Evolutionary conservation across 2,329 filamentous ascomycete species (phyloP).

Genomic region (Epichloe sibirici): DNA sequence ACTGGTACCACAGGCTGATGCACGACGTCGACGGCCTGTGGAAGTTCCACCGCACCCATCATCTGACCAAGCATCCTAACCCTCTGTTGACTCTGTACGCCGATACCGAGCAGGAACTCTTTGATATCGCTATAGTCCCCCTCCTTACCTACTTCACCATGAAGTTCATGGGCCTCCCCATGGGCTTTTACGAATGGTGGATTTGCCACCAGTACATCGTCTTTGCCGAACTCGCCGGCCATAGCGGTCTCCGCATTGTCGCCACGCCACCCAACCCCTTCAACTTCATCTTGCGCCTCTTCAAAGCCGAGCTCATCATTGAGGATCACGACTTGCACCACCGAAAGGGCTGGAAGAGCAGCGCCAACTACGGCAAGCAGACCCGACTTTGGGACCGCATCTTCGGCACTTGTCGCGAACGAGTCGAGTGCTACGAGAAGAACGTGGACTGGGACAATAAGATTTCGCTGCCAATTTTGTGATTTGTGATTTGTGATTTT

Average conservation of each 20-base stretch:
- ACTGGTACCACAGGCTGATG: conserved; percentile 8
- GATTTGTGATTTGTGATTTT: not conserved
- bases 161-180: conserved; percentile 4
- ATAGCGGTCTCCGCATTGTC: conserved; percentile 2
- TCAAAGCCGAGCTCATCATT: conserved; percentile 4
- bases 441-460: conserved; percentile 3
- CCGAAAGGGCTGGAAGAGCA: conserved; percentile 7
- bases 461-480: not conserved
- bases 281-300: conserved; percentile 1
- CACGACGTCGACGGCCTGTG: conserved; percentile 3
- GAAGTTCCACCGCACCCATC: conserved; percentile 6
- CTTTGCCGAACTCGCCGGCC: conserved; percentile 5
- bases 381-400: conserved; percentile 4
- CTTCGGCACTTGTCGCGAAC: conserved; percentile 5
- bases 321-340: conserved; percentile 7
- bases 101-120: conserved; percentile 5
- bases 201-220: conserved; percentile 6
- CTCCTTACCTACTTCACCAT: conserved; percentile 6
- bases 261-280: conserved; percentile 5
- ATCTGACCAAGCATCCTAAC: conserved; percentile 7
- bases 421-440: conserved; percentile 1
- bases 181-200: conserved; percentile 8
- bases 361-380: conserved; percentile 6
- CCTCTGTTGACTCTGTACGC: conserved; percentile 4
- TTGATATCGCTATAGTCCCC: conserved; percentile 5